Base-by-base conservation (phyloP, 768 basidiomycete genomes). In the Lyophyllum semitale region DNA sequence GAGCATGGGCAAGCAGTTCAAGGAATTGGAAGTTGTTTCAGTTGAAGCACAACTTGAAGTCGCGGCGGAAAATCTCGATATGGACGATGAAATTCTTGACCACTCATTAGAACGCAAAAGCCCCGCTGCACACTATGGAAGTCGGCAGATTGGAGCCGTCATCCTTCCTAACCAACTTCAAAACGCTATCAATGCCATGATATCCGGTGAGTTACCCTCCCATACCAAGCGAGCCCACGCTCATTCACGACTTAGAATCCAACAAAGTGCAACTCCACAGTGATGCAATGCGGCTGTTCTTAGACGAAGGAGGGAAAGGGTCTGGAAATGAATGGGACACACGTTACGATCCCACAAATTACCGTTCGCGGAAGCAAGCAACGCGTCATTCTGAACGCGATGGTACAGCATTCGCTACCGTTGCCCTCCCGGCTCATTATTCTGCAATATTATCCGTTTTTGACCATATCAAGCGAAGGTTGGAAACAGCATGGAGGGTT, bases 381-480 rank as follows among this genome's bases (percentile, higher is more conserved):
- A 70, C 70, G 53, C 80, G 79, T 25, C 89, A 90, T 68, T 74
- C 75, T 37, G 77, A 81, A 51, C 79, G 88, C 25, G 90, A 94
- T 59, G 91, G 87, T 22, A 85, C 89, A 23, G 93, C 93, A 4
- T 95, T 94, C 67, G 88, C 89, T 13, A 85, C 90, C 12, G 79
- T 95, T 46, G 89, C 87, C n/a, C 80, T 95, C 59, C 93, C 93
- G 1, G 84, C 87, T 3, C 89, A 94, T 72, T 95, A 90, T 67
- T 83, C 91, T 43, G 91, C 86, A 2, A 88, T 94, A 48, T 78
- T 74, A 46, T 76, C 88, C n/a, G 91, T 95, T 5, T 71, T 95
- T 17, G 74, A 81, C 44, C 86, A 92, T 59, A 61, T 85, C 33
- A 87, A 82, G 56, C 78, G 73, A 45, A 77, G 93, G 51, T 61